Percentiles rank a stretch among this genome's conserved stretches.
Evolutionary conservation across 2,329 filamentous ascomycete species (phyloP).

Genomic region (Colletotrichum sp.): DNA sequence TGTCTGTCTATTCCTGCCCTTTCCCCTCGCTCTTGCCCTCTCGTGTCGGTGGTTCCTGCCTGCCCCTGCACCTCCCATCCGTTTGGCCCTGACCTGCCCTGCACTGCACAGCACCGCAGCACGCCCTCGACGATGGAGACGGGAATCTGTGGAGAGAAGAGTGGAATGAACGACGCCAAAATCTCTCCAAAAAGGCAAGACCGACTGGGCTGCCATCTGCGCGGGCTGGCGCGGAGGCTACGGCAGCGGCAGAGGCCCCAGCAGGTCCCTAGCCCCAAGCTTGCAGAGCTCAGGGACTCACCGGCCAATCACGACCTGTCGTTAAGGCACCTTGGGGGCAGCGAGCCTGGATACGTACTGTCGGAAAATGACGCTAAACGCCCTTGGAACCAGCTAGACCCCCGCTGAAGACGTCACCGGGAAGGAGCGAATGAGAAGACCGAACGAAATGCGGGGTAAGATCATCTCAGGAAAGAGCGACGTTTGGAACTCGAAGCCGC

Average conservation of each 20-base stretch:
- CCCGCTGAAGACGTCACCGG: slow-evolving; percentile 19
- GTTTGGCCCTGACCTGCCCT: not conserved
- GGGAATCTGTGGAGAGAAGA: not conserved
- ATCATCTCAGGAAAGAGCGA: slow-evolving; percentile 1
- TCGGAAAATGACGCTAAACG: not conserved
- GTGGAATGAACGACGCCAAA: not conserved
- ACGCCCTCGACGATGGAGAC: not conserved
- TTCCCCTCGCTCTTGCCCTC: not conserved
- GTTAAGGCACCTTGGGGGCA: not conserved
- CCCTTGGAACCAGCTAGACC: slow-evolving; percentile 1
- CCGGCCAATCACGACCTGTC: not conserved
- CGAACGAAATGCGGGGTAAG: slow-evolving; percentile 22
- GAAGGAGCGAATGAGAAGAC: not conserved
- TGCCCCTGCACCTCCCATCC: not conserved
- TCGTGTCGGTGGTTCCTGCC: not conserved
- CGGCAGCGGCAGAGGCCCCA: slow-evolving; percentile 1
- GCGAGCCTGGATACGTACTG: not conserved
- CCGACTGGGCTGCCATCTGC: not conserved
- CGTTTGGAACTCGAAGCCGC: not conserved
- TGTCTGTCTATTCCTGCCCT: not conserved
- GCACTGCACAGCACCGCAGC: not conserved
- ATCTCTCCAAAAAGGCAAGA: not conserved
- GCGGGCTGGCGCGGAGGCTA: slow-evolving; percentile 6
- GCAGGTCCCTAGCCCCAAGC: not conserved
- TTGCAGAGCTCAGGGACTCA: not conserved